Conservation (phyloP, 192 early-diverging fungal species). For the Piromyces sp. region DNA sequence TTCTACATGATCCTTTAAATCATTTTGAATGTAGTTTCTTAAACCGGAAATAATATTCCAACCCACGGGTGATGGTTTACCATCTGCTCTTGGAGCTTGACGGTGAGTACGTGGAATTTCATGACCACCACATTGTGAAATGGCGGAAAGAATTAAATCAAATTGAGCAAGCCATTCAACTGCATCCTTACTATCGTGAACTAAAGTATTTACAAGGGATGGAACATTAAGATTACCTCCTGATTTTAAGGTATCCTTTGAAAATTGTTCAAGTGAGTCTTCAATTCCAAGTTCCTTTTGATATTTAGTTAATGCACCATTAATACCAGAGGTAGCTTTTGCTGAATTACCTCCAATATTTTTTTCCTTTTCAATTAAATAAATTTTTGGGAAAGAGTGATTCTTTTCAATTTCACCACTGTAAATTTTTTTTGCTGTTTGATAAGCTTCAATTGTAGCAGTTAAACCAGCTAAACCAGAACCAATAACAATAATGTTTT, state of each 20-base stretch:
- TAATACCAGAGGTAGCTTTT: conserved; percentile 2
- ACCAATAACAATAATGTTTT: conserved; percentile 1
- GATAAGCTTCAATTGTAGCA: background rate
- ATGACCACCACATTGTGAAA: conserved; percentile 2
- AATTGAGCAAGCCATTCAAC: conserved; percentile 1
- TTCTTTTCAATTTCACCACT: background rate
- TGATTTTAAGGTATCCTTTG: background rate
- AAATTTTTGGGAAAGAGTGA: conserved; percentile 1
- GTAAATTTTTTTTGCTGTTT: background rate
- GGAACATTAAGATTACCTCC: background rate
- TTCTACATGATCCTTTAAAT: background rate
- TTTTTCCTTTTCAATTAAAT: conserved; percentile 1
- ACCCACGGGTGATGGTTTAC: conserved; percentile 12
- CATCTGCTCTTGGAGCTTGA: background rate
- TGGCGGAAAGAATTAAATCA: background rate
- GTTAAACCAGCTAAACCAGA: conserved; percentile 1
- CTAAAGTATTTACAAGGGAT: background rate
- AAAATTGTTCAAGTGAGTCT: conserved; percentile 1
- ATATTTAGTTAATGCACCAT: background rate
- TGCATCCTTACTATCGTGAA: conserved; percentile 1
- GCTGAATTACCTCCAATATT: conserved; percentile 5
- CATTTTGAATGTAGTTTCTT: background rate
- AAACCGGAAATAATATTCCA: conserved; percentile 9
- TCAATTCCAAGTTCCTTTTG: background rate
- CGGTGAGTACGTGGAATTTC: background rate